Conservation (phyloP, 1,139 yeast species). For the Geotrichum australiense region DNA sequence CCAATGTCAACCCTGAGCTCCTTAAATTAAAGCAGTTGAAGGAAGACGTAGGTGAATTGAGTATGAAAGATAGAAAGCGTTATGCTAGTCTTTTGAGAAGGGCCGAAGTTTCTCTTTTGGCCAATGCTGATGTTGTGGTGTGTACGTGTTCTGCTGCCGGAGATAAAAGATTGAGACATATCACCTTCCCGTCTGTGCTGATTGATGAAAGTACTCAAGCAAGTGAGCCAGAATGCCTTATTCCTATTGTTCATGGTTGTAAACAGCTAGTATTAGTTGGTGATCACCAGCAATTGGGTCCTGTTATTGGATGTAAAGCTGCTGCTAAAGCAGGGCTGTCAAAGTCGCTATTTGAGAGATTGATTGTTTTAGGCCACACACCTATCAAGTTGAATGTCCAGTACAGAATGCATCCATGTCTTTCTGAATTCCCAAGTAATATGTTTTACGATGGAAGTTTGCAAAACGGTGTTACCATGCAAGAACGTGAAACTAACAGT, state of each 20-base stretch:
- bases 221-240: constrained; percentile 83
- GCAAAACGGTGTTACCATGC: constrained; percentile 83
- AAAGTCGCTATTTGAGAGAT: constrained; percentile 80
- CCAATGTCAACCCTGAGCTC: constrained; percentile 45
- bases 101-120: constrained; percentile 47
- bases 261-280: constrained; percentile 87
- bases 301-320: constrained; percentile 69
- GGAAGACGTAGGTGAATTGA: constrained; percentile 65
- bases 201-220: constrained; percentile 95
- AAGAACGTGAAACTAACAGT: constrained; percentile 52
- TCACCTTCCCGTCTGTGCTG: constrained; percentile 66
- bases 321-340: constrained; percentile 83
- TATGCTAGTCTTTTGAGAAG: constrained; percentile 40
- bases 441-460: constrained; percentile 90
- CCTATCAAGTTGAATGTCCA: constrained; percentile 88
- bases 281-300: constrained; percentile 93
- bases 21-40: constrained; percentile 52
- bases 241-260: constrained; percentile 84
- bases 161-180: constrained; percentile 49
- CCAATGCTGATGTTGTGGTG: constrained; percentile 73
- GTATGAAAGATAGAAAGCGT: constrained; percentile 45
- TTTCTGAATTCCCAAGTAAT: constrained; percentile 83
- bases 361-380: constrained; percentile 74
- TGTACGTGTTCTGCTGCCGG: constrained; percentile 94
- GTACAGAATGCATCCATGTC: constrained; percentile 88